phyloP scores from a whole-genome alignment of 2,329 filamentous ascomycete genomes.

The Penicillium oxalicum region DNA sequence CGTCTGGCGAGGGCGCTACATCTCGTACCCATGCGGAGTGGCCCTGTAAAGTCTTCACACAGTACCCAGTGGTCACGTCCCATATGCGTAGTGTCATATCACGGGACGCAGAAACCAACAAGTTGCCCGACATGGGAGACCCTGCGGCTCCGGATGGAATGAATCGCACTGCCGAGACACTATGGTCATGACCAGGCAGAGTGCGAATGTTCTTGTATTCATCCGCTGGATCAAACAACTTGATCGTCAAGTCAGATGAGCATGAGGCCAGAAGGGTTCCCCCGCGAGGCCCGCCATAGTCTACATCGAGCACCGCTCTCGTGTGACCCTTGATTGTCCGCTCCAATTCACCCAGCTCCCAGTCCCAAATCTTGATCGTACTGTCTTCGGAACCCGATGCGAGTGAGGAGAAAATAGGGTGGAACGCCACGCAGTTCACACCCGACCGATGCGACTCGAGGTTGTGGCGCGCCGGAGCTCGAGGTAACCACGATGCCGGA shows the following conservation, averaged over 20 bases:
- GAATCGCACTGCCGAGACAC: conserved; percentile 81
- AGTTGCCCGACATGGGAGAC: conserved; percentile 71
- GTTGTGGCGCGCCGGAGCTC: conserved; percentile 70
- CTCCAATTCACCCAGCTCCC: conserved; percentile 87
- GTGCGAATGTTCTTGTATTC: conserved; percentile 95
- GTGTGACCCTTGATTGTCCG: conserved; percentile 89
- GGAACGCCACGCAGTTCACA: conserved; percentile 85
- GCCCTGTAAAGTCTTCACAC: conserved; percentile 79
- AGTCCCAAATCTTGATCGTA: conserved; percentile 96
- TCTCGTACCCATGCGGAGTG: conserved; percentile 90
- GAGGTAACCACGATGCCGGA: conserved; percentile 79
- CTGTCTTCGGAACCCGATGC: conserved; percentile 88
- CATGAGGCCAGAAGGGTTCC: conserved; percentile 75
- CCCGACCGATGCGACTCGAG: conserved; percentile 75
- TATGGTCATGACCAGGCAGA: conserved; percentile 85
- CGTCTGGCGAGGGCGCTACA: conserved; percentile 74
- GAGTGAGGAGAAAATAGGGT: conserved; percentile 83
- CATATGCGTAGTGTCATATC: conserved; percentile 83
- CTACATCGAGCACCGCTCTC: conserved; percentile 77
- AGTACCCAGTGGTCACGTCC: conserved; percentile 91
- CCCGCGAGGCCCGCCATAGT: conserved; percentile 80
- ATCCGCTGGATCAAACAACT: conserved; percentile 86
- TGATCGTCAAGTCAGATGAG: conserved; percentile 85
- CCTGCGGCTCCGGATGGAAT: conserved; percentile 76
- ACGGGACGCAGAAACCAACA: conserved; percentile 78